Conservation (phyloP, 257 asterid genomes). For the Mitragyna speciosa region DNA sequence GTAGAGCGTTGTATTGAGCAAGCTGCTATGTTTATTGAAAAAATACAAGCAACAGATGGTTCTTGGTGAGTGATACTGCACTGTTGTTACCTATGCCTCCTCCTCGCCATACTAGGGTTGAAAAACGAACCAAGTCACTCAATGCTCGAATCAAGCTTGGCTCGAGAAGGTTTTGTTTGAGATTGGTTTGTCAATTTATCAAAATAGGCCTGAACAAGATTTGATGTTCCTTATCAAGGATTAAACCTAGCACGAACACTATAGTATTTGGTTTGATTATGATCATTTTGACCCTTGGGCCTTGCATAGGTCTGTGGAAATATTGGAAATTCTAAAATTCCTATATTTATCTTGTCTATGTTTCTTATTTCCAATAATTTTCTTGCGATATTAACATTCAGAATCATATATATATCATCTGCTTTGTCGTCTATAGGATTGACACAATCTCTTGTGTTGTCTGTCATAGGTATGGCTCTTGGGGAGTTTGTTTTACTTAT, state of each 20-base stretch:
- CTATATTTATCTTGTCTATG: neutral
- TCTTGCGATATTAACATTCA: conserved; percentile 2
- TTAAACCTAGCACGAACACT: neutral
- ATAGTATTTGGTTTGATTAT: too few relatives aligned
- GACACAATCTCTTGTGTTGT: neutral
- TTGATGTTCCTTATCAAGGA: neutral
- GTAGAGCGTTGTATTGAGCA: conserved; percentile 62
- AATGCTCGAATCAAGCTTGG: neutral
- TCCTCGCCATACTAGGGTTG: neutral
- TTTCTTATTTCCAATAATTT: neutral
- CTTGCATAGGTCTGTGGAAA: neutral
- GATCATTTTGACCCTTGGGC: neutral
- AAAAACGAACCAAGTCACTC: neutral
- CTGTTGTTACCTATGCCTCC: neutral
- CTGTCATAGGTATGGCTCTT: conserved; percentile 85
- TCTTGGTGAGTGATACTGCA: conserved; percentile 69
- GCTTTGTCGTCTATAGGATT: neutral
- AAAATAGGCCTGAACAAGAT: neutral
- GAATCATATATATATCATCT: neutral
- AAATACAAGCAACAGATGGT: conserved; percentile 80
- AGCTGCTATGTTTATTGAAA: conserved; percentile 68
- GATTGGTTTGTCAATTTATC: neutral
- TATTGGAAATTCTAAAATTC: neutral
- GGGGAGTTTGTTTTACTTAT: conserved; percentile 97
- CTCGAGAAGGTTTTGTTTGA: neutral